Conservation (phyloP, 2,329 filamentous ascomycete species). For the Metarhizium humberi region DNA sequence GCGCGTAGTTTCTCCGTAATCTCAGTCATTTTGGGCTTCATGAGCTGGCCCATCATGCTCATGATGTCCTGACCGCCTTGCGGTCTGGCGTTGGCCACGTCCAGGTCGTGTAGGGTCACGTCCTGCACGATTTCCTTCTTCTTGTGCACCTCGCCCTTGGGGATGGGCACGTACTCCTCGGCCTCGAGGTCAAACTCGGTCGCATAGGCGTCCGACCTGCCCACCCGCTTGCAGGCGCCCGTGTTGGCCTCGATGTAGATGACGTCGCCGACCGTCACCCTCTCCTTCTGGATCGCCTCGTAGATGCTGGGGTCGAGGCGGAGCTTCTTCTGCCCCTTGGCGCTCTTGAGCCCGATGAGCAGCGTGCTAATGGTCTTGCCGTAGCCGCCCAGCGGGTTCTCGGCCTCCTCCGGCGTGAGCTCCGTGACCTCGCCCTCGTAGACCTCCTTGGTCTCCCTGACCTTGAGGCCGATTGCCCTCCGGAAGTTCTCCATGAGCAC, state of each 20-base stretch:
- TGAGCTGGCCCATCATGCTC: slow-evolving; percentile 99
- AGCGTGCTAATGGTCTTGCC: slow-evolving; percentile 96
- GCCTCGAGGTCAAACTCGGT: slow-evolving; percentile 98
- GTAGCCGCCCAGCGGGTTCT: slow-evolving; percentile 94
- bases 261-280: slow-evolving; percentile 91
- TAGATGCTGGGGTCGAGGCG: slow-evolving; percentile 96
- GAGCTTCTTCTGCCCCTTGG: slow-evolving; percentile 95
- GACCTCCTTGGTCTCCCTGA: slow-evolving; percentile 97
- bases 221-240: slow-evolving; percentile 93
- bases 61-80: slow-evolving; percentile 98
- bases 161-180: slow-evolving; percentile 97
- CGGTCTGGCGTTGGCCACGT: slow-evolving; percentile 88
- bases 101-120: slow-evolving; percentile 91
- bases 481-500: slow-evolving; percentile 99
- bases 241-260: slow-evolving; percentile 99
- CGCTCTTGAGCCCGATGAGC: slow-evolving; percentile 88
- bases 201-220: slow-evolving; percentile 90
- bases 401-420: slow-evolving; percentile 92
- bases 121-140: slow-evolving; percentile 99
- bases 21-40: slow-evolving; percentile 99
- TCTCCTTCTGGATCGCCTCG: slow-evolving; percentile 97
- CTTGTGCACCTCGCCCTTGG: slow-evolving; percentile 98
- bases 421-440: slow-evolving; percentile 99
- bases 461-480: slow-evolving; percentile 89
- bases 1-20: slow-evolving; percentile 93